phyloP scores from a whole-genome alignment of 208 protist species.

The Acanthamoeba triangularis region DNA sequence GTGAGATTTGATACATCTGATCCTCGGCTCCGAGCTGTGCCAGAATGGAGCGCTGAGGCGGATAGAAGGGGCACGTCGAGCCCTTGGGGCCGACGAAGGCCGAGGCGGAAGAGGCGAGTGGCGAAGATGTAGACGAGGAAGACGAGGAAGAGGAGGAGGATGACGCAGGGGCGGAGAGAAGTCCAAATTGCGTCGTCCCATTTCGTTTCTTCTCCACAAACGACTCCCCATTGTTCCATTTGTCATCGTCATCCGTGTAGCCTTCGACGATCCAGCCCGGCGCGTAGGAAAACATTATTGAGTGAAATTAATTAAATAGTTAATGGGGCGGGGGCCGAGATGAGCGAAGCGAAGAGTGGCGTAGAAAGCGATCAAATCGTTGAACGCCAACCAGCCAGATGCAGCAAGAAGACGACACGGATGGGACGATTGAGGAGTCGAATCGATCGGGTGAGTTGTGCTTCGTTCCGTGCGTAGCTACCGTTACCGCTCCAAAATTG shows the following conservation, averaged over 20 bases:
- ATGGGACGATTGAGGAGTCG: too few relatives aligned
- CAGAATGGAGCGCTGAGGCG: neutral
- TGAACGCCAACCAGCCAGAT: too few relatives aligned
- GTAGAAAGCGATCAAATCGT: too few relatives aligned
- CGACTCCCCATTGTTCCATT: neutral
- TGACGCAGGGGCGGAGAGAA: neutral
- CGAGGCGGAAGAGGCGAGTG: neutral
- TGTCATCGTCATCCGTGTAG: neutral
- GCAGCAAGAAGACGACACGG: too few relatives aligned
- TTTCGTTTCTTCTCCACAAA: constrained; percentile 41
- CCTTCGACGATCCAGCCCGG: constrained; percentile 22
- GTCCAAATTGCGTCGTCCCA: neutral
- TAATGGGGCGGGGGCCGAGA: neutral
- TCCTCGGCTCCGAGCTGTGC: constrained; percentile 3
- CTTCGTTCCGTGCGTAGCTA: too few relatives aligned
- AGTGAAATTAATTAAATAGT: neutral
- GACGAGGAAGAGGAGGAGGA: neutral
- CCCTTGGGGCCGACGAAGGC: neutral
- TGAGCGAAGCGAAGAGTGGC: too few relatives aligned
- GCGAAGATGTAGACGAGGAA: neutral
- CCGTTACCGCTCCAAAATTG: too few relatives aligned
- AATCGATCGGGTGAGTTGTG: too few relatives aligned
- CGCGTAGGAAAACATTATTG: constrained; percentile 51
- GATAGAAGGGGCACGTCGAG: constrained; percentile 11
- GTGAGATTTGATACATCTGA: constrained; percentile 10